phyloP scores from a whole-genome alignment of 1,284 basidiomycete genomes.

The Heterobasidion annosum region DNA sequence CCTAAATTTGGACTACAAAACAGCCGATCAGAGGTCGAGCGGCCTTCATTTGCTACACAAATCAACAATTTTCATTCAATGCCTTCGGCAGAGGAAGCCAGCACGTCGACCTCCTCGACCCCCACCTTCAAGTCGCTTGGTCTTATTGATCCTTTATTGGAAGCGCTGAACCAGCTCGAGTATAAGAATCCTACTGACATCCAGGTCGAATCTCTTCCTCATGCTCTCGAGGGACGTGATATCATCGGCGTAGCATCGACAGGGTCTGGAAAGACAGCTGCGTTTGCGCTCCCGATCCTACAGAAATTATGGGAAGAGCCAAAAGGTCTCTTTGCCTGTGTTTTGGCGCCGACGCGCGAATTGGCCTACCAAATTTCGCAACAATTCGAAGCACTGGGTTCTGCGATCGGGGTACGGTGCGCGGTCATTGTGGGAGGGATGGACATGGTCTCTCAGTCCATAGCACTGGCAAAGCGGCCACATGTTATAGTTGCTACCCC shows the following conservation, averaged over 20 bases:
- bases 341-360: slow-evolving; percentile 94
- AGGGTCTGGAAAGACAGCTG: slow-evolving; percentile 97
- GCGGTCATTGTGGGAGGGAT: slow-evolving; percentile 93
- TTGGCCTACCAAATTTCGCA: slow-evolving; percentile 98
- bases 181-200: slow-evolving; percentile 91
- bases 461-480: slow-evolving; percentile 89
- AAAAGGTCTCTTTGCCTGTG: slow-evolving; percentile 87
- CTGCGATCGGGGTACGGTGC: slow-evolving; percentile 89
- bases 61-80: slow-evolving; percentile 7
- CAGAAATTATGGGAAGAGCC: slow-evolving; percentile 98
- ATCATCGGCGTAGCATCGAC: slow-evolving; percentile 98
- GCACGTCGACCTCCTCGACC: slow-evolving; percentile 35
- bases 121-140: slow-evolving; percentile 69
- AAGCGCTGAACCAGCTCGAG: slow-evolving; percentile 76
- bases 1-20: no score
- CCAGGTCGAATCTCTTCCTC: slow-evolving; percentile 84
- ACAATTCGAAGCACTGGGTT: slow-evolving; percentile 90
- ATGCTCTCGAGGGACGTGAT: slow-evolving; percentile 86
- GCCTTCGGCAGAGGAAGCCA: slow-evolving; percentile 46
- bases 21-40: no score
- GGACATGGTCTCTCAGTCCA: slow-evolving; percentile 89
- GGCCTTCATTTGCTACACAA: no score
- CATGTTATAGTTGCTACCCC: slow-evolving; percentile 98
- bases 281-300: slow-evolving; percentile 93
- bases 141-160: slow-evolving; percentile 83